Conservation (phyloP, 78 protist genomes). For the Salpingoeca rosetta region DNA sequence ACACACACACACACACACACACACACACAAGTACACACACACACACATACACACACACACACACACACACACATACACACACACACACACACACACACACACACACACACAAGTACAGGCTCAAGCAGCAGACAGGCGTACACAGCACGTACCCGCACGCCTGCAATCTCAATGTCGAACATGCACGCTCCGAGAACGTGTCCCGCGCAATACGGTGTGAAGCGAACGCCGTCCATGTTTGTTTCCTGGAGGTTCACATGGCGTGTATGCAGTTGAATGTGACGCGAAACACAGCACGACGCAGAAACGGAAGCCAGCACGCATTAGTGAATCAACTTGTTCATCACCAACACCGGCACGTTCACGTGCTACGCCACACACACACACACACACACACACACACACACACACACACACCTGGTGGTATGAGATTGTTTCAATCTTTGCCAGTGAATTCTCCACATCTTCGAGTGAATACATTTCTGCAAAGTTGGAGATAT, state of each 20-base stretch:
- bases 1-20: too few relatives aligned
- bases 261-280: not conserved
- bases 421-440: not conserved
- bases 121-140: too few relatives aligned
- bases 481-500: not conserved
- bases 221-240: slow-evolving; percentile 45
- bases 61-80: too few relatives aligned
- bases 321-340: not conserved
- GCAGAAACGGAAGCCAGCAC: too few relatives aligned
- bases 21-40: too few relatives aligned
- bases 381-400: too few relatives aligned
- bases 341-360: too few relatives aligned
- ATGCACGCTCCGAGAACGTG: slow-evolving; percentile 97
- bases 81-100: too few relatives aligned
- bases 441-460: not conserved
- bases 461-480: not conserved
- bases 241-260: not conserved
- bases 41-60: too few relatives aligned
- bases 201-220: slow-evolving; percentile 81
- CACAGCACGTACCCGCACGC: too few relatives aligned
- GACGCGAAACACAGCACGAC: too few relatives aligned
- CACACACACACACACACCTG: not conserved
- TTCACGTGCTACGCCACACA: not conserved
- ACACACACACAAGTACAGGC: too few relatives aligned
- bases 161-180: slow-evolving; percentile 84